phyloP scores from a whole-genome alignment of 2,329 filamentous ascomycete genomes.

The Aspergillus sp. region DNA sequence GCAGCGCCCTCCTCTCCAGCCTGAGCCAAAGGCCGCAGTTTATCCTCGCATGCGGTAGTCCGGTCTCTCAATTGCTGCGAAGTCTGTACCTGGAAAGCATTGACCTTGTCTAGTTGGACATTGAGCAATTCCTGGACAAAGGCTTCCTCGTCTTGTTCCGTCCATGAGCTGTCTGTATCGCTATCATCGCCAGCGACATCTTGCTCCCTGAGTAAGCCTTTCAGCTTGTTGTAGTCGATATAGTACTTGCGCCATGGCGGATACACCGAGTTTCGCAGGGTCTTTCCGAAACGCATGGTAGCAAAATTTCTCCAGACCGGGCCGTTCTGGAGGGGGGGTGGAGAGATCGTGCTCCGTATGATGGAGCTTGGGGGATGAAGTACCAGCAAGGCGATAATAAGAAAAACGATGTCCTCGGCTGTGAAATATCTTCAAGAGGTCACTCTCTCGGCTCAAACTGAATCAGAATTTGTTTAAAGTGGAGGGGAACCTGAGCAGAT shows the following conservation, averaged over 20 bases:
- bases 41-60: slow-evolving; percentile 67
- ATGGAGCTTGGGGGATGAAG: background rate
- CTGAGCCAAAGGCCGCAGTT: slow-evolving; percentile 59
- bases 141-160: slow-evolving; percentile 85
- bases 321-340: background rate
- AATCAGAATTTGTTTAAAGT: background rate
- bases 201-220: slow-evolving; percentile 81
- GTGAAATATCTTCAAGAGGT: background rate
- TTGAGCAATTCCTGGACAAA: slow-evolving; percentile 97
- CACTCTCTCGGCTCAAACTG: background rate
- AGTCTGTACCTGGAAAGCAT: slow-evolving; percentile 81
- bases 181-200: slow-evolving; percentile 48
- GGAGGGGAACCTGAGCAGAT: background rate
- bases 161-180: slow-evolving; percentile 69
- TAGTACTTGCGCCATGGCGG: slow-evolving; percentile 89
- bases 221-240: slow-evolving; percentile 93
- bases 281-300: slow-evolving; percentile 90
- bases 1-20: slow-evolving; percentile 34
- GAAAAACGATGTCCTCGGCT: background rate
- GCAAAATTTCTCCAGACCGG: background rate
- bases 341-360: background rate
- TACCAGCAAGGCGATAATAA: background rate
- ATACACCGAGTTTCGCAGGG: slow-evolving; percentile 76
- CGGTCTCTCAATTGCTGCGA: slow-evolving; percentile 79
- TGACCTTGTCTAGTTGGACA: slow-evolving; percentile 91